These are phyloP conservation scores for Erysimum cheiri DNA, from an alignment of 441 rosid species.

Conservation along the genomic window DNA sequence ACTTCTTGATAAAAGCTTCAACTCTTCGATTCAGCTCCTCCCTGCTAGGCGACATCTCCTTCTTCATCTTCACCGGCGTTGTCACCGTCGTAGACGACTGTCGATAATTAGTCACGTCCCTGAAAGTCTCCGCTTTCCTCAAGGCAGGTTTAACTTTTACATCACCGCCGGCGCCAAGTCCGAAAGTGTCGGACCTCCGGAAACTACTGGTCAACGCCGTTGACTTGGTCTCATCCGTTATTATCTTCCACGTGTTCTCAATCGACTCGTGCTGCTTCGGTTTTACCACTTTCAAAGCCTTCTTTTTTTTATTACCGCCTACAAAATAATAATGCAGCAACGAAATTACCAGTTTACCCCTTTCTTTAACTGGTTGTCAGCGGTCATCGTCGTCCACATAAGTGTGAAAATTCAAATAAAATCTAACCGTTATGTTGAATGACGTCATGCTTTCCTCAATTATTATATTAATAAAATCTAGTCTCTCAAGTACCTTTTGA, in stretches of 20 bases:
- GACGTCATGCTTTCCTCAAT: constrained; percentile 17
- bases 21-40: constrained; percentile 83
- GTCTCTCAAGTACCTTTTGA: constrained; percentile 61
- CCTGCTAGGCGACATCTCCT: constrained; percentile 64
- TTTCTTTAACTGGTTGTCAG: not conserved
- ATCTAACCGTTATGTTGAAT: constrained; percentile 23
- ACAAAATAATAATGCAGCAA: not conserved
- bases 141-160: constrained; percentile 21
- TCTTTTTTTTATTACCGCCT: constrained; percentile 1
- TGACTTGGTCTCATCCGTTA: constrained; percentile 50
- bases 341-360: constrained; percentile 9
- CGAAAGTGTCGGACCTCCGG: constrained; percentile 38
- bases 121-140: constrained; percentile 68
- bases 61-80: constrained; percentile 52
- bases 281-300: constrained; percentile 32
- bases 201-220: constrained; percentile 57
- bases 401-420: constrained; percentile 25
- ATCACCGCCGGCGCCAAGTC: constrained; percentile 36
- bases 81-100: constrained; percentile 41
- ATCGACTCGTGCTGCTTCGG: constrained; percentile 20
- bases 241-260: constrained; percentile 28
- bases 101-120: constrained; percentile 50
- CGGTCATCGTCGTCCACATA: not conserved
- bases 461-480: not conserved
- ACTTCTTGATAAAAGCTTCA: constrained; percentile 80